Evolutionary conservation across 257 asterid genomes (phyloP).

Genomic region (Galeopsis tetrahit): DNA sequence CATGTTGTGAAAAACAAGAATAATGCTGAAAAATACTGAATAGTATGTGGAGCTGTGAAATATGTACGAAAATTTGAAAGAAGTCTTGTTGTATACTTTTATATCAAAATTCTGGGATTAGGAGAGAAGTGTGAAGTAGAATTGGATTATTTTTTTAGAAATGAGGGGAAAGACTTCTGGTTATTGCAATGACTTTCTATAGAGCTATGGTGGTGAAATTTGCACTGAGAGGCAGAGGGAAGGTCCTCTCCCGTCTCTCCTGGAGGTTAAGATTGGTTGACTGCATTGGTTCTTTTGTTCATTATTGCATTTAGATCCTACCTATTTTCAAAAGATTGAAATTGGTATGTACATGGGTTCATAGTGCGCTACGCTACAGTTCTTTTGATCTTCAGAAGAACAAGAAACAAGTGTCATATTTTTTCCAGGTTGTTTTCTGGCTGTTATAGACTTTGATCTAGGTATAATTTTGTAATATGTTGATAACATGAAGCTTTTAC

Average conservation of each 20-base stretch:
- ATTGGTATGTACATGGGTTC: background rate
- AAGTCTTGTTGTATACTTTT: background rate
- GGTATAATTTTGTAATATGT: background rate
- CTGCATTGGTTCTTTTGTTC: background rate
- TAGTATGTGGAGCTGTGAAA: conserved; percentile 5
- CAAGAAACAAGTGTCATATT: background rate
- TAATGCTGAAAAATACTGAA: background rate
- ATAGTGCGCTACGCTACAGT: background rate
- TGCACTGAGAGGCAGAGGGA: background rate
- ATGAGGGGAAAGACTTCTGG: conserved; percentile 12
- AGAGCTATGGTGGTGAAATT: conserved; percentile 14
- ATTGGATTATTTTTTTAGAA: background rate
- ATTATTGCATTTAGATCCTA: conserved; percentile 1
- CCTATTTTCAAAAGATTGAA: conserved; percentile 7
- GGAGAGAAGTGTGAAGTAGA: background rate
- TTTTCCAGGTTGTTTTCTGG: conserved; percentile 12
- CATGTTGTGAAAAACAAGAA: background rate
- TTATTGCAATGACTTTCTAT: background rate
- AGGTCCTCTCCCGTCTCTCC: conserved; percentile 26
- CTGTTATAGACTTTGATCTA: background rate
- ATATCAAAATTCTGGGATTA: background rate
- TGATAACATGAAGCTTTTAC: background rate
- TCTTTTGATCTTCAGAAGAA: background rate
- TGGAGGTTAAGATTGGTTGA: conserved; percentile 12
- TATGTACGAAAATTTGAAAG: conserved; percentile 13